Evolutionary conservation across 805 yeast species (phyloP).

Genomic region (Suhomyces pyralidae): DNA sequence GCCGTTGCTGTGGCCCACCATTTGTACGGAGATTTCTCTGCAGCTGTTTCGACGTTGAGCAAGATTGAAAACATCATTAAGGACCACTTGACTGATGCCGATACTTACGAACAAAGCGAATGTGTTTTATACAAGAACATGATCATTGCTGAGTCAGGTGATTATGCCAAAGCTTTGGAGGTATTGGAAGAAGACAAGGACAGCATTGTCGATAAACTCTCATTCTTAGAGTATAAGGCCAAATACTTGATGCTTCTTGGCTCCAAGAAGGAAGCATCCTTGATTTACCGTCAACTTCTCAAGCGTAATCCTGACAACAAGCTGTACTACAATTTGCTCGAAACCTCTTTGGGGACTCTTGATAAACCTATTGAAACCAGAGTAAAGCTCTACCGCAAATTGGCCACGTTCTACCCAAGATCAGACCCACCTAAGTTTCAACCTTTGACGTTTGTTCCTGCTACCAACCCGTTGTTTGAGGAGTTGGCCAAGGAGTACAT

Average conservation of each 20-base stretch:
- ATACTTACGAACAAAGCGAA: slow-evolving; percentile 78
- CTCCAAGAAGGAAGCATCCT: slow-evolving; percentile 59
- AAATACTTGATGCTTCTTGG: slow-evolving; percentile 58
- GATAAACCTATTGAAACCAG: slow-evolving; percentile 47
- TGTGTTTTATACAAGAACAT: slow-evolving; percentile 69
- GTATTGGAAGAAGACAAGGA: slow-evolving; percentile 52
- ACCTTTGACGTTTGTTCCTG: slow-evolving; percentile 70
- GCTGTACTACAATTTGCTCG: slow-evolving; percentile 63
- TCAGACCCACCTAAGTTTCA: slow-evolving; percentile 77
- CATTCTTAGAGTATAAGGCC: slow-evolving; percentile 66
- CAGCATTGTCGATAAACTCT: slow-evolving; percentile 52
- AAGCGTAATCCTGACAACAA: slow-evolving; percentile 83
- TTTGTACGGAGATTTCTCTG: slow-evolving; percentile 60
- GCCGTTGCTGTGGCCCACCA: slow-evolving; percentile 83
- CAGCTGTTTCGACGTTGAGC: slow-evolving; percentile 67
- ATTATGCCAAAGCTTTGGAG: slow-evolving; percentile 60
- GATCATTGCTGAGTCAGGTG: slow-evolving; percentile 61
- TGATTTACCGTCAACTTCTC: slow-evolving; percentile 63
- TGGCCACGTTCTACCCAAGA: slow-evolving; percentile 71
- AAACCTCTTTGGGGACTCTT: slow-evolving; percentile 51
- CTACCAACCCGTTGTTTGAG: slow-evolving; percentile 47
- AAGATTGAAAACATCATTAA: slow-evolving; percentile 74
- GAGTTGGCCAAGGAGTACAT: slow-evolving; percentile 53
- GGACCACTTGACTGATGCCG: slow-evolving; percentile 64
- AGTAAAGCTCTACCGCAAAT: slow-evolving; percentile 59